Evolutionary conservation across 2,329 filamentous ascomycete genomes (phyloP).

Genomic region (Fusarium tanahbumbuense): DNA sequence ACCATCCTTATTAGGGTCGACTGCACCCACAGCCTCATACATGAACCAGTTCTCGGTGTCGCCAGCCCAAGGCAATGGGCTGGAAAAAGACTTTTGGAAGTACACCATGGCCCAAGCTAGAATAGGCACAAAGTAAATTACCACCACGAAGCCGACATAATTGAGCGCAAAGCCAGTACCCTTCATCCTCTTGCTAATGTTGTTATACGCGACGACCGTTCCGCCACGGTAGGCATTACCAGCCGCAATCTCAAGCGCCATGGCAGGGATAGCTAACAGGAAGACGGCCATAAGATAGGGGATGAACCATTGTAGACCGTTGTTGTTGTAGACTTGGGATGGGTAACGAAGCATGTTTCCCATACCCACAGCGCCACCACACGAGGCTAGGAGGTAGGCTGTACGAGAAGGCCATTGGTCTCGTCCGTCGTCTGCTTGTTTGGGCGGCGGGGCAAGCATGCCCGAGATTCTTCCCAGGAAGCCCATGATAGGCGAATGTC

Average conservation of each 20-base stretch:
- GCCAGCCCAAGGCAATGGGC: constrained; percentile 62
- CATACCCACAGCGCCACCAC: constrained; percentile 1
- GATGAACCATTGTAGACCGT: constrained; percentile 3
- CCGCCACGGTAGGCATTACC: constrained; percentile 70
- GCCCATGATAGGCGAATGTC: background rate
- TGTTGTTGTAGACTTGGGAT: constrained; percentile 5
- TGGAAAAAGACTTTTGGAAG: constrained; percentile 63
- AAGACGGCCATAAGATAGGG: constrained; percentile 11
- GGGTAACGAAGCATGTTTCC: constrained; percentile 14
- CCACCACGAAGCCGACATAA: constrained; percentile 62
- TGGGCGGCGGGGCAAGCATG: no score
- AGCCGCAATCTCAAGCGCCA: constrained; percentile 70
- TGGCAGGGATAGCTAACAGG: constrained; percentile 60
- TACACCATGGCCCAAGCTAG: constrained; percentile 67
- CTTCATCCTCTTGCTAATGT: constrained; percentile 58
- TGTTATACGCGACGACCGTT: constrained; percentile 61
- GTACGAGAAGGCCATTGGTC: background rate
- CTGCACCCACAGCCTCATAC: background rate
- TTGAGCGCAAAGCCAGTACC: constrained; percentile 63
- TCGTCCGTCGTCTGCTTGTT: no score
- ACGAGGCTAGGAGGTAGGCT: background rate
- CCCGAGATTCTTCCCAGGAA: no score
- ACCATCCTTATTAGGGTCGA: background rate
- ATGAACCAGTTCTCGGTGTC: background rate
- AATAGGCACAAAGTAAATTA: constrained; percentile 64